Evolutionary conservation across 108 stramenopile genomes (phyloP), one percentile per base, ranked within the genome.

Genomic region (Skeletonema potamos): DNA sequence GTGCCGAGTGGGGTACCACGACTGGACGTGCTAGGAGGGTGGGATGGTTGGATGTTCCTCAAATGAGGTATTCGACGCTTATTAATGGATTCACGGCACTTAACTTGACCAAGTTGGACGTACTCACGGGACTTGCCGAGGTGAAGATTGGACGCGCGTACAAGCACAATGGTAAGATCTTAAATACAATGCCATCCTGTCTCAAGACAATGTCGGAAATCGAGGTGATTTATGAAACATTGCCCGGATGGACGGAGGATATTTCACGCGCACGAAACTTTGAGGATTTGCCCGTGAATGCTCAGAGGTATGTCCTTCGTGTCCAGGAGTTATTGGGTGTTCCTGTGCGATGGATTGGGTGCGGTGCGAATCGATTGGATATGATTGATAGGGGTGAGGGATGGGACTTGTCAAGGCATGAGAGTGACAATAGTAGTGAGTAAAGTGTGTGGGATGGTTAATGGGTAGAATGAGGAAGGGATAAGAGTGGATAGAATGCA

Each of bases 101-200:
- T 70, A 99, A 99, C 79, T 77, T 99, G 55, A 99, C 99, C 70
- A 99, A 99, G 83, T 85, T 99, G 39, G 99, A 99, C 75, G 97
- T 98, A 10, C 87, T 99, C 44, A 97, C 97, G 8, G 97, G 98
- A 43, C 72, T 97, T 27, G 62, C 80, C 12, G 87, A 93, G 63
- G 77, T 98, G 54, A 86, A 93, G 75, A 74, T 96, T 37, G 95
- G 90, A 58, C 76, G 85, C 46, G 89, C 86, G 1, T 98, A 98
- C 92, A 91, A 84, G 66, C 81, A 84, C 88, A 88, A 96, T 37
- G 98, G 97, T 65, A 75, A 89, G 84, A 77, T 79, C 60, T 75
- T 98, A 51, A 80, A 87, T 3, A 82, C 84, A 24, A 99, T 99
- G 98, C 98, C 98, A 11, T 91, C 96, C 17, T 86, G 76, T 63